These are phyloP conservation scores for Dimocarpus longan DNA, from an alignment of 345 rosid species.

Conservation along the genomic window DNA sequence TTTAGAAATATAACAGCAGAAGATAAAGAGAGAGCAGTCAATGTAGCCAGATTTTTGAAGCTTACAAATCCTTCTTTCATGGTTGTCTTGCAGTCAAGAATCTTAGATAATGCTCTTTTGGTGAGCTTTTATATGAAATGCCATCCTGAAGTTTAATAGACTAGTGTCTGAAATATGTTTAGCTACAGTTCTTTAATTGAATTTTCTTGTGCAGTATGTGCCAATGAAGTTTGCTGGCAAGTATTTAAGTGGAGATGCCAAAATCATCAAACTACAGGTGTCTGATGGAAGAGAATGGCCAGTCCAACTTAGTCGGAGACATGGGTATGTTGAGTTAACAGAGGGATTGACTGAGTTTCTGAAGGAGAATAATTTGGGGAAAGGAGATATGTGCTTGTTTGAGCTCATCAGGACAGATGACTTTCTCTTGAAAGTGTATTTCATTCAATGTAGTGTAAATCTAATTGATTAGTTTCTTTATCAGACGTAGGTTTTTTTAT, in stretches of 20 bases:
- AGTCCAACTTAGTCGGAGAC: background rate
- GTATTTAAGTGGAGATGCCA: conserved; percentile 10
- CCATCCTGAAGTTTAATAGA: background rate
- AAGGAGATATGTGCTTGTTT: conserved; percentile 31
- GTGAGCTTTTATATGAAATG: background rate
- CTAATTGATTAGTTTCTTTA: background rate
- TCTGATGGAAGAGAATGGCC: conserved; percentile 26
- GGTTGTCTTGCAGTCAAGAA: conserved; percentile 31
- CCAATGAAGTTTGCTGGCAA: conserved; percentile 17
- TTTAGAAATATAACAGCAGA: conserved; percentile 9
- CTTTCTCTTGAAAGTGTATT: conserved; percentile 25
- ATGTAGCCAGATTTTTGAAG: conserved; percentile 34
- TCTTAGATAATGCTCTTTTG: conserved; percentile 9
- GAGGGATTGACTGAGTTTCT: conserved; percentile 26
- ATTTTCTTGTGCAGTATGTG: conserved; percentile 21
- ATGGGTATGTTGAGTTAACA: background rate
- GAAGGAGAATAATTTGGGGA: conserved; percentile 22
- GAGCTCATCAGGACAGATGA: conserved; percentile 18
- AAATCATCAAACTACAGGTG: conserved; percentile 24
- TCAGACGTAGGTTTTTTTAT: background rate
- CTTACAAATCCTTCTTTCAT: conserved; percentile 44
- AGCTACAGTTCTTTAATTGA: background rate
- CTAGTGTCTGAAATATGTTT: background rate
- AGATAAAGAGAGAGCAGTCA: conserved; percentile 34
- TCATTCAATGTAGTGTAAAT: background rate